Base-by-base conservation (phyloP, 163 green algal species). In the Coccomyxa subellipsoidea region DNA sequence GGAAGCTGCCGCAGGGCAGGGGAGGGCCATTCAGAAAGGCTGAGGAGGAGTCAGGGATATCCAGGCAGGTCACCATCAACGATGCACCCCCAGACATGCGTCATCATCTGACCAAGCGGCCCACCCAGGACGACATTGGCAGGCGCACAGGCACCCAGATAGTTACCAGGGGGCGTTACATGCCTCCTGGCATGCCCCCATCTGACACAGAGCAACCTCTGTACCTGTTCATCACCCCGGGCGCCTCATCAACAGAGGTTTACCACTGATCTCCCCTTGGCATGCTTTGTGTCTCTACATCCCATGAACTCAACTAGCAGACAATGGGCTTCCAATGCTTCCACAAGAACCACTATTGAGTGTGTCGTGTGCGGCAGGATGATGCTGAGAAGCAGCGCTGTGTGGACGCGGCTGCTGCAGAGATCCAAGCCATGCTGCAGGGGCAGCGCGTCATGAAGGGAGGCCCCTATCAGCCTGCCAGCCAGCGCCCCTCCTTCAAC, bases 31-130 rank as follows among this genome's bases (percentile, higher is more conserved):
- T 84, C 18, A 9, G 39, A 31, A 39, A 76, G 39, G 47, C 73
- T 32, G 10, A 80, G 39, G 79, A 84, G 59, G 81, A 87, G 7
- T 76, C 38, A 7, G 59, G 81, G 23, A 40, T 83, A 35, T 38
- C 10, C 23, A 36, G 66, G n/a, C 84, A 89, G 29, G 84, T 91
- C 7, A 47, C 70, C 4, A 89, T 91, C 54, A 91, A 91, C 69
- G 78, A 89, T 66, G 79, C 82, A 0, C 38, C 80, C 25, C 75
- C 85, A 1, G 36, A 73, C 23, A 78, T 81, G 23, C 82, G 88
- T 4, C 76, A 84, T 53, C 71, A 86, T 12, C 84, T 91, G 31
- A 87, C 82, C 15, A 87, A 88, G 59, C 82, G 88, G 27, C 83
- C 59, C 54, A 85, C 81, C 2, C 85, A 89, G 54, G 83, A 86